Evolutionary conservation across 192 early-diverging fungal species (phyloP), one percentile per base, ranked within the genome.

Genomic region (Haplosporangium gracile): DNA sequence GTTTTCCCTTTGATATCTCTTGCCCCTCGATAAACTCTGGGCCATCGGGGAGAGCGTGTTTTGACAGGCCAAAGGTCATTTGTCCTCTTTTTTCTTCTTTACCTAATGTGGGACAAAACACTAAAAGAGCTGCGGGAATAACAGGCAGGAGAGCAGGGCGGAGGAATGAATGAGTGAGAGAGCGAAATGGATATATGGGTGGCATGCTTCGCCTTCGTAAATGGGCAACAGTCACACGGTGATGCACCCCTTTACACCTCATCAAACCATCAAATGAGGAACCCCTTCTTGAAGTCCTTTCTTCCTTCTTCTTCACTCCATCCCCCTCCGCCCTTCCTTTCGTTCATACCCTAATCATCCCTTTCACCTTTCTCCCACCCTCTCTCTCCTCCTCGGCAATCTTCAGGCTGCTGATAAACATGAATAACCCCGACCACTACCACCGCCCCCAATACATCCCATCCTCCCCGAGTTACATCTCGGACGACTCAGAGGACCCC

Each of bases 401-500:
- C 26, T 10, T 15, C 60, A 65, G 60, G 29, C 60, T 65, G 29
- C 60, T 32, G 29, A 65, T 29, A 26, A 65, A 29, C 53, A 40
- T 57, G 55, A 42, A 34, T 60, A 65, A 40, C 18, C 26, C 29
- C n/a, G 63, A 40, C 57, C 77, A 74, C 42, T 70, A 68, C 29
- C 47, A 34, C 73, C 9, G 24, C 6, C 32, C 38, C 10, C 71
- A 75, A 47, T 53, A 18, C n/a, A 51, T 69, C 9, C 79, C 76
- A 47, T 26, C 70, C 4, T 72, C 70, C 36, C 76, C 81, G 18
- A 38, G 70, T 4, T 60, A 78, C 63, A 72, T 72, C 70, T 85
- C 83, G 26, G 83, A 65, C 29, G 60, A 85, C 74, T 76, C 75
- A 47, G 83, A 85, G 34, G 78, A 79, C 47, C 36, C 57, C 16